These are phyloP conservation scores for Neurospora tetrasperma DNA, from an alignment of 495 filamentous ascomycete genomes.

Conservation along the genomic window DNA sequence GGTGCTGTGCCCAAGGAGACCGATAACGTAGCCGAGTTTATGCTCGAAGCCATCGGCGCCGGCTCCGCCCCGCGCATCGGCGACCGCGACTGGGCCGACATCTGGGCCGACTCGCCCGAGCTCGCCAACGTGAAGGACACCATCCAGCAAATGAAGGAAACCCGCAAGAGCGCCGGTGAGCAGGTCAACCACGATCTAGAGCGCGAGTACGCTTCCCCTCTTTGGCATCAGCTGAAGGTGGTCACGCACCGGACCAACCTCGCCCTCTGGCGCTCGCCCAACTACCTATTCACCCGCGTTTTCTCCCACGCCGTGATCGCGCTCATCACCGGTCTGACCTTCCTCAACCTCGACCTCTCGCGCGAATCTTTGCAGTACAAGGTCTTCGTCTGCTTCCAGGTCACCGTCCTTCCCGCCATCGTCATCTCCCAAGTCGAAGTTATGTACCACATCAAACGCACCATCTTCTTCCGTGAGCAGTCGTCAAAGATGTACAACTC, in stretches of 20 bases:
- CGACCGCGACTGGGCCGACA: conserved; percentile 68
- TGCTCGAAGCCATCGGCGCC: conserved; percentile 80
- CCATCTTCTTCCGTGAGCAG: conserved; percentile 70
- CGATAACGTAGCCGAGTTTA: conserved; percentile 78
- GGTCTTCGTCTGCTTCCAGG: conserved; percentile 77
- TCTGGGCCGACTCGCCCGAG: conserved; percentile 64
- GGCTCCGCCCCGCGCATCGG: conserved; percentile 63
- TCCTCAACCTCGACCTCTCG: conserved; percentile 56
- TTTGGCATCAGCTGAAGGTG: conserved; percentile 58
- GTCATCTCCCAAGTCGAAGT: conserved; percentile 71
- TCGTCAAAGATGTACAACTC: conserved; percentile 68
- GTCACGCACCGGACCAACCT: conserved; percentile 56
- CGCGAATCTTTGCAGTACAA: conserved; percentile 62
- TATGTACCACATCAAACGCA: conserved; percentile 61
- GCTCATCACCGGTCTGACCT: conserved; percentile 64
- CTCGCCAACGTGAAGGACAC: conserved; percentile 54
- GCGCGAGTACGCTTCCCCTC: conserved; percentile 64
- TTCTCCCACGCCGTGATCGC: conserved; percentile 67
- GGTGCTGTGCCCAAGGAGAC: conserved; percentile 43
- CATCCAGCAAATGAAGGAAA: conserved; percentile 57
- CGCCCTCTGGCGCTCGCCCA: conserved; percentile 62
- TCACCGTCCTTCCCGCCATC: conserved; percentile 64
- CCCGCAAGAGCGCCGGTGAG: conserved; percentile 38
- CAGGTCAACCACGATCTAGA: conserved; percentile 33
- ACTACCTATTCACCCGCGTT: conserved; percentile 68